These are phyloP conservation scores for Cercophora samala DNA, from an alignment of 495 filamentous ascomycete genomes.

Conservation along the genomic window DNA sequence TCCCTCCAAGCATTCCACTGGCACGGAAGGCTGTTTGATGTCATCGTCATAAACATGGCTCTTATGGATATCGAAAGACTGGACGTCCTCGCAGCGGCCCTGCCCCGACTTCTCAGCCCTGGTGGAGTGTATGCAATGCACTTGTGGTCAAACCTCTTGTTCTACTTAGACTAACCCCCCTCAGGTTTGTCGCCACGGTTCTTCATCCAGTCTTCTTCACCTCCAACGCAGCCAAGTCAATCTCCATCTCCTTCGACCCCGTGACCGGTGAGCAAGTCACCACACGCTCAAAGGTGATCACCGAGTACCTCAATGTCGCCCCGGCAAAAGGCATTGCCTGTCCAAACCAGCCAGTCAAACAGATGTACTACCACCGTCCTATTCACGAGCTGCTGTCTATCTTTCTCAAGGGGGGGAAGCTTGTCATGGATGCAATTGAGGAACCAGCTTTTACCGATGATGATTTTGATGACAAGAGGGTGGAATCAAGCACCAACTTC, in stretches of 20 bases:
- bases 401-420: slow-evolving; percentile 35
- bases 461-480: slow-evolving; percentile 20
- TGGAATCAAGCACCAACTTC: slow-evolving; percentile 35
- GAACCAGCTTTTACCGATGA: slow-evolving; percentile 39
- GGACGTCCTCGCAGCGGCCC: slow-evolving; percentile 32
- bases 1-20: slow-evolving; percentile 7
- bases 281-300: slow-evolving; percentile 29
- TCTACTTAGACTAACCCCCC: background rate
- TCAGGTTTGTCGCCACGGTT: slow-evolving; percentile 42
- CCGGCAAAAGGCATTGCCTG: slow-evolving; percentile 36
- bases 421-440: slow-evolving; percentile 44
- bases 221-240: slow-evolving; percentile 30
- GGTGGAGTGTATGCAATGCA: slow-evolving; percentile 37
- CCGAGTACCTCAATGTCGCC: slow-evolving; percentile 37
- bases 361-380: slow-evolving; percentile 43
- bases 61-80: slow-evolving; percentile 44
- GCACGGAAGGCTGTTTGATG: slow-evolving; percentile 28
- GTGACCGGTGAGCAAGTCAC: slow-evolving; percentile 27
- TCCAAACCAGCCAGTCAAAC: slow-evolving; percentile 30
- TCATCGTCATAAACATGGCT: slow-evolving; percentile 44
- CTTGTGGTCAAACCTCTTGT: background rate
- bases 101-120: slow-evolving; percentile 35
- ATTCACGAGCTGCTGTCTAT: slow-evolving; percentile 39
- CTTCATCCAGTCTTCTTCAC: slow-evolving; percentile 48
- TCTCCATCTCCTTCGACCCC: slow-evolving; percentile 26